phyloP scores from a whole-genome alignment of 345 rosid species.

The Noccaea bulbosa region DNA sequence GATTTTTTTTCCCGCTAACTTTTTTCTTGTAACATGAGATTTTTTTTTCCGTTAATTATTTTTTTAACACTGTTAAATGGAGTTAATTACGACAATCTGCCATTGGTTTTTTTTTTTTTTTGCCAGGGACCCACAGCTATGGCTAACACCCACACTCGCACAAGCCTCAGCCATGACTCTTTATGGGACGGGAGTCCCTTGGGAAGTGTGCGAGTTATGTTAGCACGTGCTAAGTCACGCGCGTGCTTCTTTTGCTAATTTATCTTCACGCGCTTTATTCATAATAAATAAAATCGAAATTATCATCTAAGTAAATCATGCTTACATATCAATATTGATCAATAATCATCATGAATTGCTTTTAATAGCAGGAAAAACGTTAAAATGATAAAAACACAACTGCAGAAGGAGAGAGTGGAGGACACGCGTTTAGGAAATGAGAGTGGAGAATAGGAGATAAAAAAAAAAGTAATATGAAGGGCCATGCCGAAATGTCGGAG shows the following conservation, averaged over 20 bases:
- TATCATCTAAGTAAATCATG: background rate
- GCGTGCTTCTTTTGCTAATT: background rate
- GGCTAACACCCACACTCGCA: constrained; percentile 43
- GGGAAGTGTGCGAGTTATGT: constrained; percentile 33
- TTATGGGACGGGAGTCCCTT: constrained; percentile 37
- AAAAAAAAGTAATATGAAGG: background rate
- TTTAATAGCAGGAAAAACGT: background rate
- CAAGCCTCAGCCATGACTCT: constrained; percentile 39
- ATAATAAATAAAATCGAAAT: background rate
- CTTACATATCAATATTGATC: background rate
- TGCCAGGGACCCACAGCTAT: constrained; percentile 33
- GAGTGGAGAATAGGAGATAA: constrained; percentile 2
- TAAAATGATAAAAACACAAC: background rate
- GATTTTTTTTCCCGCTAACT: background rate
- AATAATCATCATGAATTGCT: background rate
- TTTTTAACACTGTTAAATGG: background rate
- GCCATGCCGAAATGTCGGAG: constrained; percentile 48
- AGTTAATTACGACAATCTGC: constrained; percentile 27
- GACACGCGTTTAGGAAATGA: constrained; percentile 8
- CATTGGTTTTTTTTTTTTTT: background rate
- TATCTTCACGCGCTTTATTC: constrained; percentile 13
- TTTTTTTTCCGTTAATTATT: background rate
- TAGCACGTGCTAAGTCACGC: constrained; percentile 36
- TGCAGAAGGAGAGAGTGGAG: background rate
- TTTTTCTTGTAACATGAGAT: background rate